phyloP scores from a whole-genome alignment of 352 stramenopile species.

The Globisporangium orthogonon region DNA sequence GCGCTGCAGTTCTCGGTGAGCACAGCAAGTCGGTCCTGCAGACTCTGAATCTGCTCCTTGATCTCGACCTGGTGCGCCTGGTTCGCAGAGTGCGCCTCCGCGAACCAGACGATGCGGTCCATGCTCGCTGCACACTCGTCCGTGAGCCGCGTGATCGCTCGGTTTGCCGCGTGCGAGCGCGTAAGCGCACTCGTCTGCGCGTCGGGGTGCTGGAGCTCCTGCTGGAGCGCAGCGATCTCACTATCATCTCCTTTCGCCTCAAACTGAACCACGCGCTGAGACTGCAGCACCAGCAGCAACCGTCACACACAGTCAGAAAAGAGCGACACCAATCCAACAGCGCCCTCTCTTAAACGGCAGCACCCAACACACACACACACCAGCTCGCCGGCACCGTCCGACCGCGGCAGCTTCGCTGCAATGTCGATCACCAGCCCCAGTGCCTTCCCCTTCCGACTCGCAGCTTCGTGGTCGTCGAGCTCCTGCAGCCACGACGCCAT shows the following conservation, averaged over 20 bases:
- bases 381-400: conserved; percentile 2
- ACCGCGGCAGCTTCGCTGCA: conserved; percentile 9
- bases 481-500: conserved; percentile 26
- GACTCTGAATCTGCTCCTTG: conserved; percentile 15
- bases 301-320: neutral
- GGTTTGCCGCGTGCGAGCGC: conserved; percentile 30
- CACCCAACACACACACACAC: conserved; percentile 4
- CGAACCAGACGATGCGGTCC: conserved; percentile 28
- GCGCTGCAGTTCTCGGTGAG: conserved; percentile 13
- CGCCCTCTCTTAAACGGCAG: neutral
- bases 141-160: conserved; percentile 36
- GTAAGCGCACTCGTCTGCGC: conserved; percentile 16
- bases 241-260: neutral
- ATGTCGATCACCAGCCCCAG: conserved; percentile 18
- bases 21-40: conserved; percentile 18
- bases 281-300: neutral
- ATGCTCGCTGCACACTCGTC: conserved; percentile 32
- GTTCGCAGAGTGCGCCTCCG: conserved; percentile 8
- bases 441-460: conserved; percentile 8
- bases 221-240: conserved; percentile 4
- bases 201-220: conserved; percentile 3
- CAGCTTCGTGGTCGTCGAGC: conserved; percentile 1
- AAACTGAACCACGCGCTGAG: neutral
- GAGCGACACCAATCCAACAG: neutral
- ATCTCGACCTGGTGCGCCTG: conserved; percentile 15